Conservation (phyloP, 495 filamentous ascomycete genomes). For the Aspergillus steynii region DNA sequence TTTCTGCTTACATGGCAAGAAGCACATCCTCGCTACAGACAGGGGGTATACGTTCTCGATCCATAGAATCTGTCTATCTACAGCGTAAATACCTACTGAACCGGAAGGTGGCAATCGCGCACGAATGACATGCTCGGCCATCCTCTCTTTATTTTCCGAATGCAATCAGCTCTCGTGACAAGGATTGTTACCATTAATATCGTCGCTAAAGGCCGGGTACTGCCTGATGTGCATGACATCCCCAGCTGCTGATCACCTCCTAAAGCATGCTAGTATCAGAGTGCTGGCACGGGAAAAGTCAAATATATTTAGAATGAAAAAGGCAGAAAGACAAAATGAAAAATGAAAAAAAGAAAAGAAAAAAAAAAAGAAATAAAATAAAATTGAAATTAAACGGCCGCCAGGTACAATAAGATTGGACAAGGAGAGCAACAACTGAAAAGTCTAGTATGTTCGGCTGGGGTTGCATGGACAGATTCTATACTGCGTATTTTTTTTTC, state of each 20-base stretch:
- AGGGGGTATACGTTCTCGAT: background rate
- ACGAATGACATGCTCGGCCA: background rate
- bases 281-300: background rate
- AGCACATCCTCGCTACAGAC: background rate
- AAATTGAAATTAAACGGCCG: background rate
- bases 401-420: background rate
- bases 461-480: background rate
- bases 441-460: background rate
- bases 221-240: slow-evolving; percentile 21
- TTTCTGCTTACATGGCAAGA: background rate
- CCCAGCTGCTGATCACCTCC: slow-evolving; percentile 23
- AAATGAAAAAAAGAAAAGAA: slow-evolving; percentile 8
- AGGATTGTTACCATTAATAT: slow-evolving; percentile 9
- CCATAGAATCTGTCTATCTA: background rate
- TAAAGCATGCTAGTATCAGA: slow-evolving; percentile 17
- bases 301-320: background rate
- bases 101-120: too few species aligned
- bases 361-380: slow-evolving; percentile 6
- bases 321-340: background rate
- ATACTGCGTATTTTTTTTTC: background rate
- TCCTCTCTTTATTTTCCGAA: background rate
- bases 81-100: too few species aligned
- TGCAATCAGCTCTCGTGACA: background rate
- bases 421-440: background rate
- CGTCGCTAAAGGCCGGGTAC: slow-evolving; percentile 3